phyloP scores from a whole-genome alignment of 2,329 filamentous ascomycete species.

The Plenodomus tracheiphilus region DNA sequence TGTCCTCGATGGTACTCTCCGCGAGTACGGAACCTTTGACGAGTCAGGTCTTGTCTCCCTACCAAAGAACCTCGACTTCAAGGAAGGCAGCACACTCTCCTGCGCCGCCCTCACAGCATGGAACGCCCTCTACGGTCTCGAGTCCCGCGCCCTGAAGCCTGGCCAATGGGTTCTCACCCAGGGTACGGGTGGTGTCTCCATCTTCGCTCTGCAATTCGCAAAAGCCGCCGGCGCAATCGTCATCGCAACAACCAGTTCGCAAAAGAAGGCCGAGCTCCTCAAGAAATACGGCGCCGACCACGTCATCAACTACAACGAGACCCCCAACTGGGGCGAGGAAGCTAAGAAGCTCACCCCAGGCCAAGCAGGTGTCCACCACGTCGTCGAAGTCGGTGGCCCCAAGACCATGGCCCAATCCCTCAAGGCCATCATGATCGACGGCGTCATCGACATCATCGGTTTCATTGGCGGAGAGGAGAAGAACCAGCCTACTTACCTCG shows the following conservation, averaged over 20 bases:
- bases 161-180: constrained; percentile 63
- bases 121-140: constrained; percentile 58
- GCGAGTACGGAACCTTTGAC: constrained; percentile 68
- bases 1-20: constrained; percentile 67
- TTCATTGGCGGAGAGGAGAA: constrained; percentile 58
- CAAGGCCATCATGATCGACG: constrained; percentile 58
- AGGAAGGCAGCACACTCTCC: constrained; percentile 53
- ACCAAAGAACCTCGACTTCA: constrained; percentile 59
- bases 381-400: constrained; percentile 69
- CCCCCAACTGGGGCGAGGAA: constrained; percentile 58
- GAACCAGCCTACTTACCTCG: constrained; percentile 57
- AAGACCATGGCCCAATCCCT: constrained; percentile 59
- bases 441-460: constrained; percentile 58
- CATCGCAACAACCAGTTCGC: constrained; percentile 60
- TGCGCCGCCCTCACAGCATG: constrained; percentile 53
- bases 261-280: constrained; percentile 54
- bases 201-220: constrained; percentile 65
- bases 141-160: constrained; percentile 42
- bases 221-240: constrained; percentile 59
- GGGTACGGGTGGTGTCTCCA: constrained; percentile 70
- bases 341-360: constrained; percentile 56
- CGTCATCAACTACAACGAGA: constrained; percentile 61
- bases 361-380: constrained; percentile 61
- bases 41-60: constrained; percentile 67
- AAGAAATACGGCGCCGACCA: constrained; percentile 59